Evolutionary conservation across 1,284 basidiomycete species (phyloP).

Genomic region (Gymnopus androsaceus): DNA sequence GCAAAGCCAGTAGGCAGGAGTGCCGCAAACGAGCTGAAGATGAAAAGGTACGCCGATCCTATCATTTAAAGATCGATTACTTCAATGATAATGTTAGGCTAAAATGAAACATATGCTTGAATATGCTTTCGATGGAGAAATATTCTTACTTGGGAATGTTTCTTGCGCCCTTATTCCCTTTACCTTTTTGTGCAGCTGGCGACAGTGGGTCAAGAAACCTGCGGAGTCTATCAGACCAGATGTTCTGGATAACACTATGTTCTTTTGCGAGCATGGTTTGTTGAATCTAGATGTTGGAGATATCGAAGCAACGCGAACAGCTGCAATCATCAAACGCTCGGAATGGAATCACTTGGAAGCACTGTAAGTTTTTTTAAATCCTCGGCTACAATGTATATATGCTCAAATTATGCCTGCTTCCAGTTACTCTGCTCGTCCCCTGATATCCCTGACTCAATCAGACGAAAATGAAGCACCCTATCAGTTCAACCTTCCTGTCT

Average conservation of each 20-base stretch:
- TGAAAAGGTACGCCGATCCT: slow-evolving; percentile 59
- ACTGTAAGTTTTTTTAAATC: slow-evolving; percentile 45
- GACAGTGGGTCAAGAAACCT: slow-evolving; percentile 66
- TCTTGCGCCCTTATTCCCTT: slow-evolving; percentile 61
- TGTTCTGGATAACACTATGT: slow-evolving; percentile 58
- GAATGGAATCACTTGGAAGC: slow-evolving; percentile 66
- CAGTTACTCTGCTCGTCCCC: slow-evolving; percentile 62
- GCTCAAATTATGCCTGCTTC: background rate
- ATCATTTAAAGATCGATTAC: slow-evolving; percentile 3
- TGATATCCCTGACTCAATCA: slow-evolving; percentile 54
- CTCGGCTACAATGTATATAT: background rate
- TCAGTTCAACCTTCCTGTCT: slow-evolving; percentile 55
- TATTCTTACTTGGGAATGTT: slow-evolving; percentile 44
- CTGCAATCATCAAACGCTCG: slow-evolving; percentile 55
- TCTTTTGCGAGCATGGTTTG: slow-evolving; percentile 67
- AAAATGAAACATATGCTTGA: slow-evolving; percentile 63
- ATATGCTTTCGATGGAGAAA: slow-evolving; percentile 48
- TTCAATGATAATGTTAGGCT: slow-evolving; percentile 40
- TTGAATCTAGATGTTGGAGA: slow-evolving; percentile 71
- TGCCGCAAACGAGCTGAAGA: slow-evolving; percentile 63
- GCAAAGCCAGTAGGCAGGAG: slow-evolving; percentile 59
- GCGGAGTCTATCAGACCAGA: slow-evolving; percentile 56
- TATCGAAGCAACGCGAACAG: slow-evolving; percentile 49
- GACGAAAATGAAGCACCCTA: slow-evolving; percentile 35
- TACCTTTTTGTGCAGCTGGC: slow-evolving; percentile 66